Percentiles rank a stretch among this genome's conserved stretches.
These are phyloP conservation scores for Hypholoma sublateritium DNA, from an alignment of 768 basidiomycete genomes.

Conservation along the genomic window DNA sequence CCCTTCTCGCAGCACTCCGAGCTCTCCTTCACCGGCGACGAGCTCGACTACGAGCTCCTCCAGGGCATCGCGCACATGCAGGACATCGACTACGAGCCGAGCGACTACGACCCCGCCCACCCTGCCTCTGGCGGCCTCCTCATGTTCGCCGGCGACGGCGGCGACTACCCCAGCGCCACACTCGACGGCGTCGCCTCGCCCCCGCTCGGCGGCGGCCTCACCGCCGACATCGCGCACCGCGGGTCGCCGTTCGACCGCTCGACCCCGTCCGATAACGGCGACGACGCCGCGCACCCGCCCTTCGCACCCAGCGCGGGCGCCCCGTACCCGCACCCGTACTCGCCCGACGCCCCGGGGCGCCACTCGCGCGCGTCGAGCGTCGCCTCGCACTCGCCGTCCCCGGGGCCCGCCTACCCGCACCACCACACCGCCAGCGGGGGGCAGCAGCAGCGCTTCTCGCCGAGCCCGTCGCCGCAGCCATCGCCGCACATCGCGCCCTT, in stretches of 20 bases:
- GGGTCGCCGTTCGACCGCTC: slow-evolving; percentile 55
- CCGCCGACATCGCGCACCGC: slow-evolving; percentile 12
- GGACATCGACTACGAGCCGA: slow-evolving; percentile 62
- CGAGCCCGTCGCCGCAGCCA: slow-evolving; percentile 31
- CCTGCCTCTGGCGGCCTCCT: slow-evolving; percentile 42
- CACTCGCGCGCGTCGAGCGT: slow-evolving; percentile 68
- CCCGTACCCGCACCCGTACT: slow-evolving; percentile 4
- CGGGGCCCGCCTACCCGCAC: slow-evolving; percentile 15
- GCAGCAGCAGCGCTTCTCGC: not conserved
- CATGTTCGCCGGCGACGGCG: slow-evolving; percentile 53
- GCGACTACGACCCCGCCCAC: slow-evolving; percentile 66
- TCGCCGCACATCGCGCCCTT: slow-evolving; percentile 17
- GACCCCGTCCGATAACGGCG: slow-evolving; percentile 61
- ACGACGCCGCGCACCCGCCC: slow-evolving; percentile 9
- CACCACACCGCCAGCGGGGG: not conserved
- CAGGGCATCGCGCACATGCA: slow-evolving; percentile 40
- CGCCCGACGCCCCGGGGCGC: slow-evolving; percentile 19
- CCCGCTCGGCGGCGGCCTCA: not conserved
- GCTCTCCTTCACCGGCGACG: slow-evolving; percentile 54
- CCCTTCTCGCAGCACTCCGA: slow-evolving; percentile 72
- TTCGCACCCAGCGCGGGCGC: not conserved
- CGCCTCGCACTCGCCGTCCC: slow-evolving; percentile 43
- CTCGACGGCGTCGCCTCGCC: slow-evolving; percentile 2
- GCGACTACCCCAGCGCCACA: slow-evolving; percentile 31
- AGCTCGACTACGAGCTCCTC: slow-evolving; percentile 46